These are phyloP conservation scores for Dicorynia guianensis DNA, from an alignment of 306 rosid species.

Conservation along the genomic window DNA sequence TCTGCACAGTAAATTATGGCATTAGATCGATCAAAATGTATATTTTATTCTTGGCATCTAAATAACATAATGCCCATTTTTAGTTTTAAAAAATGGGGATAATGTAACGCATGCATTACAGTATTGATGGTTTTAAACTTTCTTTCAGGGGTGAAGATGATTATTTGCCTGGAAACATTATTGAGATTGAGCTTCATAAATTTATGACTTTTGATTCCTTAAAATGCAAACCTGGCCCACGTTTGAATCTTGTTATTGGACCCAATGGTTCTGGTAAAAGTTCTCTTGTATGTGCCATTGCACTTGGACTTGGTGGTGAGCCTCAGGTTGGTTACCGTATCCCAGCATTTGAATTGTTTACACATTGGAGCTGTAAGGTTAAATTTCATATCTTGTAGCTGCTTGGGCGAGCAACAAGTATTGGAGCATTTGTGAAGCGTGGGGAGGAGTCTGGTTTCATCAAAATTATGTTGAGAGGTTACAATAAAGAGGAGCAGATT, in stretches of 20 bases:
- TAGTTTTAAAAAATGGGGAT: background rate
- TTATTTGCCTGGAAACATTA: slow-evolving; percentile 91
- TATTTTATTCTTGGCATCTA: background rate
- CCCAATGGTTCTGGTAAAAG: slow-evolving; percentile 98
- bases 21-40: background rate
- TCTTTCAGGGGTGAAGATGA: slow-evolving; percentile 92
- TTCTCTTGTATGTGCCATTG: slow-evolving; percentile 96
- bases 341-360: background rate
- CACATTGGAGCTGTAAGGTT: background rate
- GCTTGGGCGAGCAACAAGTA: slow-evolving; percentile 84
- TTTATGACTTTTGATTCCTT: slow-evolving; percentile 89
- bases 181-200: slow-evolving; percentile 84
- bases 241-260: slow-evolving; percentile 93
- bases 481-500: slow-evolving; percentile 58
- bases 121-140: slow-evolving; percentile 30
- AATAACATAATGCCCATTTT: background rate
- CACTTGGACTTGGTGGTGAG: slow-evolving; percentile 97
- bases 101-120: slow-evolving; percentile 4
- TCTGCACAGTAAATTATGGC: background rate
- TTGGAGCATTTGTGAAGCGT: slow-evolving; percentile 89
- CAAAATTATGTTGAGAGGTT: slow-evolving; percentile 80
- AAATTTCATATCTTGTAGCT: slow-evolving; percentile 56
- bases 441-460: slow-evolving; percentile 84
- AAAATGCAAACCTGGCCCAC: slow-evolving; percentile 86
- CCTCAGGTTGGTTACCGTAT: slow-evolving; percentile 80